Evolutionary conservation across 2,329 filamentous ascomycete genomes (phyloP), one percentile per base, ranked within the genome.

Genomic region (Monosporascus ibericus): DNA sequence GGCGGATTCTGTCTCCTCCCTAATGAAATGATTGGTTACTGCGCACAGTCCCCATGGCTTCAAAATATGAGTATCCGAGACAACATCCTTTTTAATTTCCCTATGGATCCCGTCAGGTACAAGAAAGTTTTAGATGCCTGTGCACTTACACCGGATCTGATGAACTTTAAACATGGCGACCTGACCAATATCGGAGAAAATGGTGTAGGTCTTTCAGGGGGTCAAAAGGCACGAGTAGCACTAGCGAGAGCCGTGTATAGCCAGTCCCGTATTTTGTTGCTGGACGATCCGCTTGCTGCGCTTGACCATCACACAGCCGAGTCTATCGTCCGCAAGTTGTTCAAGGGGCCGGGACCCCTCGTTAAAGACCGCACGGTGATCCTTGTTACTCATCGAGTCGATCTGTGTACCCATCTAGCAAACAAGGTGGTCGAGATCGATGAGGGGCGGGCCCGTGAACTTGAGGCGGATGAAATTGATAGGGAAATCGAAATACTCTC

Each of bases 321-420:
- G 66, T 79, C 64, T 60, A 89, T 74, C 67, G 60, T 96, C 77
- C 80, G 71, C 56, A 81, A 73, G 68, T 78, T 72, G 58, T 75
- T 90, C 49, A 76, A 79, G 20, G 79, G 80, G 0, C 74, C 85
- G 20, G 79, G 80, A 0, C 74, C 85, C 0, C 79, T 87, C 0
- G 72, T 79, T 9, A 79, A 82, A 51, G 78, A 75, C 6, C 79
- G 88, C 6, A 88, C 87, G 0, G 85, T 89, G 0, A 80, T 94
- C n/a, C 81, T 91, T 42, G 88, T 92, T 47, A 91, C 90, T 0
- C 87, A 91, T 65, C 78, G 85, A 38, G 85, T 92, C n/a, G 86
- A 92, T 55, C 72, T 96, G 9, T 88, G 90, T 54, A 79, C 82
- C 20, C 76, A 80, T n/a, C 74, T 91, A 44, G 88, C 90, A 2